These are phyloP conservation scores for Mycena metata DNA, from an alignment of 768 basidiomycete species.

Conservation along the genomic window DNA sequence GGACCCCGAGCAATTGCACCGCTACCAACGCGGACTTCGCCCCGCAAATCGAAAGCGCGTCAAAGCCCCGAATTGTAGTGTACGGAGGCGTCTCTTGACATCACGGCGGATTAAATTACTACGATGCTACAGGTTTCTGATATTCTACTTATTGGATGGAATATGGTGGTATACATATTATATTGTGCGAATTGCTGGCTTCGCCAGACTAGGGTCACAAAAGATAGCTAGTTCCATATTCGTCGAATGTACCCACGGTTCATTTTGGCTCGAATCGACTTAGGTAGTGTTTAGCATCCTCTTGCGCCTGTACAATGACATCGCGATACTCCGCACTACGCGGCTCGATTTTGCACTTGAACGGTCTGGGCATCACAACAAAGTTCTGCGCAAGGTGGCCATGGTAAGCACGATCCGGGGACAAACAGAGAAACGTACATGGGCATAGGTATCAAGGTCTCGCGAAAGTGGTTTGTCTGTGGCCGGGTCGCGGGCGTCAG, in stretches of 20 bases:
- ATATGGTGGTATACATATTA: no score
- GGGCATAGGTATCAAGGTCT: constrained; percentile 10
- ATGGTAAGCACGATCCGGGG: background rate
- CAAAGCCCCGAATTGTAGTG: background rate
- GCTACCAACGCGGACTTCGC: constrained; percentile 15
- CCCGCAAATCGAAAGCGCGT: background rate
- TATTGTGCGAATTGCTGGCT: no score
- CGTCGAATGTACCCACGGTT: background rate
- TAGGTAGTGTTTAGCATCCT: constrained; percentile 3
- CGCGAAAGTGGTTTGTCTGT: constrained; percentile 6
- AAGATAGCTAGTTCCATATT: no score
- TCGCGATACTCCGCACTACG: constrained; percentile 5
- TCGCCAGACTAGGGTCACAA: no score
- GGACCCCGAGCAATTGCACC: background rate
- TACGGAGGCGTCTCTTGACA: no score
- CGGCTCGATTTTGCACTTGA: constrained; percentile 18
- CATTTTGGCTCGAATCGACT: constrained; percentile 10
- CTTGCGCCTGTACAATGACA: constrained; percentile 1
- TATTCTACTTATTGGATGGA: no score
- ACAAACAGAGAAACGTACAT: background rate
- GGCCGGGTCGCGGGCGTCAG: background rate
- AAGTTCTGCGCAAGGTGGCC: background rate
- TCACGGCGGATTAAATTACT: no score
- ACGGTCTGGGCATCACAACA: constrained; percentile 17
- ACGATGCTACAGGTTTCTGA: no score